Base-by-base conservation (phyloP, 2,329 filamentous ascomycete species). In the Neopestalotiopsis clavispora region DNA sequence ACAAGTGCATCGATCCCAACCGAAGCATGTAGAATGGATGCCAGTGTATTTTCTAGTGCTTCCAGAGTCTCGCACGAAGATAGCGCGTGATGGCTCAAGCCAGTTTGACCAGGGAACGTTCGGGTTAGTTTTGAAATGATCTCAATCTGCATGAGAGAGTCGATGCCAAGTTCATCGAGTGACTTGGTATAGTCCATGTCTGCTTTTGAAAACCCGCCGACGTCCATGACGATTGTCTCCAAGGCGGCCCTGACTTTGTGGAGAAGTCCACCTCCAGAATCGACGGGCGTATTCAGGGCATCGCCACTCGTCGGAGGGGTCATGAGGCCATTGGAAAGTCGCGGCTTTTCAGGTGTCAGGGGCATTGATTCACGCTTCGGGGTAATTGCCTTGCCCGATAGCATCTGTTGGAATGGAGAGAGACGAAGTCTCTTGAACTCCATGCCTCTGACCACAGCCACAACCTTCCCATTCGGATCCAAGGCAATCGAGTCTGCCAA, bases 111-210 rank as follows among this genome's bases (percentile, higher is more conserved):
- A 17, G 66, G 66, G n/a, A 68, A 68, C 6, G 38, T 17, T 17
- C 66, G 60, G 1, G 66, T 34, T 40, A 68, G 17, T 32, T 63
- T 68, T 7, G 66, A 68, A 30, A 49, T 45, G 20, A 68, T 58
- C 30, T 68, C 67, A 34, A 68, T 68, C 28, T 65, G 61, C 67
- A 68, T 59, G 30, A 68, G 60, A 0, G 67, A 68, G 34, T 68
- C 67, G 56, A 68, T 68, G 14, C 67, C 67, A 14, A 68, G 61
- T 20, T 65, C 61, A 7, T 56, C 67, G 28, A 68, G 38, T 9
- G 60, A 65, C 30, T 65, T 65, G 5, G 60, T 65, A 23, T 68
- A 65, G 67, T 65, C 61, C 17, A 65, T 68, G 30, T 68, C 67
- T 10, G 20, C 20, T 34, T 68, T 59, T 28, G 66, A n/a, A 32